Evolutionary conservation across 2,329 filamentous ascomycete species (phyloP), one percentile per base, ranked within the genome.

Genomic region (Exutisphaerella laricina): DNA sequence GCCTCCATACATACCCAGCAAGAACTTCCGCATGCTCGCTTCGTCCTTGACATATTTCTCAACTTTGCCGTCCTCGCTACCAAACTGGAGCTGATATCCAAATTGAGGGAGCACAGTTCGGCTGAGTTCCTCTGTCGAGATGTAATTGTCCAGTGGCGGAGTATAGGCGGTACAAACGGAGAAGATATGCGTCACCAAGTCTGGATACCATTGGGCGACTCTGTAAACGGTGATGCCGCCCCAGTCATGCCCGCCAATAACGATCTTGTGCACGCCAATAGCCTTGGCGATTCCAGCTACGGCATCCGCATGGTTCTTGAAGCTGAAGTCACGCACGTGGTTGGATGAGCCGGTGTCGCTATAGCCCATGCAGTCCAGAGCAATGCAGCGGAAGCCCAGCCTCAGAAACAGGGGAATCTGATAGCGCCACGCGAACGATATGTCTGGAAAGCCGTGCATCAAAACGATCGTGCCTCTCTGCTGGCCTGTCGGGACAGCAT

Each of bases 171-270:
- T 89, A 68, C 92, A 52, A 48, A 95, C 70, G 53, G 78, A 78
- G 69, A 95, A 90, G 48, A 95, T 71, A 56, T 81, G 82, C 28
- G 75, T 75, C 51, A 95, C 71, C 9, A 94, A 71, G 29, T 80
- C 68, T 0, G 86, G 87, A 57, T 88, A 73, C 75, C 80, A 87
- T 50, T 84, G 75, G 10, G 82, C 80, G 44, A 84, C 68, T 41
- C 88, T 79, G 73, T 86, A 94, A 41, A 84, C 82, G 20, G 89
- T 71, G 2, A 75, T 73, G 56, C 86, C 88, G 63, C 90, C 90
- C 78, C 90, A 96, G 67, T 97, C 90, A 68, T 96, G 90, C 5
- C 88, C 90, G 36, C 88, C 88, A 10, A 96, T 75, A 43, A 96
- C 82, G 58, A 95, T 83, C 35, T 64, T 70, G 31, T 61, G 69